Evolutionary conservation across 352 stramenopile species (phyloP).

Genomic region (Paralagenidium karlingii): DNA sequence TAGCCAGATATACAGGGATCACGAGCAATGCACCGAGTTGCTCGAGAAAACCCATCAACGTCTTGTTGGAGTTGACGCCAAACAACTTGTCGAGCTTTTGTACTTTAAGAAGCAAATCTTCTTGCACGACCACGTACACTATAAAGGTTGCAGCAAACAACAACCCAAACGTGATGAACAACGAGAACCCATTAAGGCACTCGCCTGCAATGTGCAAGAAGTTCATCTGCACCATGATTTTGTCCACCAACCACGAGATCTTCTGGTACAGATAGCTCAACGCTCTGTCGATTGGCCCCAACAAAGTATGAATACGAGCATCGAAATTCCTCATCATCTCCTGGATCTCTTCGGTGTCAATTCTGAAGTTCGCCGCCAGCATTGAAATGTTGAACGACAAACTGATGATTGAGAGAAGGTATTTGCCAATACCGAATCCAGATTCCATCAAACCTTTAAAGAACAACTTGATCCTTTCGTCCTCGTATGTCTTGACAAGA

Average conservation of each 20-base stretch:
- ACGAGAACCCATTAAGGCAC: slow-evolving; percentile 25
- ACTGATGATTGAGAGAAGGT: slow-evolving; percentile 33
- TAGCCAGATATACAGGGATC: slow-evolving; percentile 31
- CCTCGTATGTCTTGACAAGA: slow-evolving; percentile 7
- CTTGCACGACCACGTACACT: slow-evolving; percentile 44
- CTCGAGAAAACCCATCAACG: slow-evolving; percentile 14
- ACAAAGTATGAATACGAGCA: slow-evolving; percentile 8
- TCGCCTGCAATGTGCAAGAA: slow-evolving; percentile 15
- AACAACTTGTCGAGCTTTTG: slow-evolving; percentile 36
- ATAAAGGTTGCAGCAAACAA: slow-evolving; percentile 27
- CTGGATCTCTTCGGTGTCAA: slow-evolving; percentile 5
- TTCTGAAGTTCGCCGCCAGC: slow-evolving; percentile 19
- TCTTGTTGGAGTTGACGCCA: slow-evolving; percentile 20
- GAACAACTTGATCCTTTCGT: slow-evolving; percentile 13
- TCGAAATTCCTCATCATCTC: slow-evolving; percentile 14
- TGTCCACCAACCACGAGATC: slow-evolving; percentile 17
- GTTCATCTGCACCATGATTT: slow-evolving; percentile 17
- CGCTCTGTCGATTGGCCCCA: slow-evolving; percentile 9
- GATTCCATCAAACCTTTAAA: slow-evolving; percentile 14
- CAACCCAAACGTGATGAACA: slow-evolving; percentile 13
- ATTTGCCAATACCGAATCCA: slow-evolving; percentile 20
- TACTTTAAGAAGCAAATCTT: slow-evolving; percentile 37
- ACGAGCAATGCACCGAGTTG: slow-evolving; percentile 34
- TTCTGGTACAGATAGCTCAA: slow-evolving; percentile 17
- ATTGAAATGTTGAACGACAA: slow-evolving; percentile 53